phyloP scores from a whole-genome alignment of 2,329 filamentous ascomycete species.

The Fusarium nodosum region DNA sequence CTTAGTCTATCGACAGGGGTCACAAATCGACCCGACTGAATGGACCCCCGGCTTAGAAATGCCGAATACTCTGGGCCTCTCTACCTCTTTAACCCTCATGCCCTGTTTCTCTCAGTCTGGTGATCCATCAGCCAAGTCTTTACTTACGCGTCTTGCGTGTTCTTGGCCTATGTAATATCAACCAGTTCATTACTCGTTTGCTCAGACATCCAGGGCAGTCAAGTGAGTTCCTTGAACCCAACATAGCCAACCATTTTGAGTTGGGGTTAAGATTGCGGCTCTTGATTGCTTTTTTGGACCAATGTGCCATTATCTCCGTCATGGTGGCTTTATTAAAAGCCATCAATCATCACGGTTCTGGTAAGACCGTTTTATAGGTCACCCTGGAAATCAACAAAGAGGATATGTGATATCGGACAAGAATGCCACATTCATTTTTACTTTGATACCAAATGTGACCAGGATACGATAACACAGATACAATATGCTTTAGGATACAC shows the following conservation, averaged over 20 bases:
- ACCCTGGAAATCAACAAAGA: conserved; percentile 1
- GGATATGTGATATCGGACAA: conserved; percentile 30
- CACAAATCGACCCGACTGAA: conserved; percentile 29
- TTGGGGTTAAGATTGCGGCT: conserved; percentile 10
- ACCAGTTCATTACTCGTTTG: conserved; percentile 1
- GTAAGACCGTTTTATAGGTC: conserved; percentile 7
- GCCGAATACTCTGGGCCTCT: conserved; percentile 25
- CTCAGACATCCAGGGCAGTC: background rate
- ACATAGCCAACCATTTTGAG: background rate
- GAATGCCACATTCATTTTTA: conserved; percentile 17
- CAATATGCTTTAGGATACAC: conserved; percentile 5
- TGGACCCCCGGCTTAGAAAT: conserved; percentile 26
- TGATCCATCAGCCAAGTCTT: conserved; percentile 22
- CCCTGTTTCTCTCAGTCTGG: conserved; percentile 16
- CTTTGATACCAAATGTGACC: conserved; percentile 8
- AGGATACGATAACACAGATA: conserved; percentile 5
- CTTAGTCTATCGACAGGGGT: conserved; percentile 17
- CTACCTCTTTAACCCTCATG: background rate
- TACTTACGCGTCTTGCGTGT: conserved; percentile 14
- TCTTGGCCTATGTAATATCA: conserved; percentile 39
- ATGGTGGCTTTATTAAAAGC: conserved; percentile 28
- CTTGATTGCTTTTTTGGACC: conserved; percentile 18
- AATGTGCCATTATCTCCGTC: conserved; percentile 6
- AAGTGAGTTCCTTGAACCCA: background rate
- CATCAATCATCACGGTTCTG: background rate